Evolutionary conservation across 768 basidiomycete genomes (phyloP).

Genomic region (Mycena rebaudengoi): DNA sequence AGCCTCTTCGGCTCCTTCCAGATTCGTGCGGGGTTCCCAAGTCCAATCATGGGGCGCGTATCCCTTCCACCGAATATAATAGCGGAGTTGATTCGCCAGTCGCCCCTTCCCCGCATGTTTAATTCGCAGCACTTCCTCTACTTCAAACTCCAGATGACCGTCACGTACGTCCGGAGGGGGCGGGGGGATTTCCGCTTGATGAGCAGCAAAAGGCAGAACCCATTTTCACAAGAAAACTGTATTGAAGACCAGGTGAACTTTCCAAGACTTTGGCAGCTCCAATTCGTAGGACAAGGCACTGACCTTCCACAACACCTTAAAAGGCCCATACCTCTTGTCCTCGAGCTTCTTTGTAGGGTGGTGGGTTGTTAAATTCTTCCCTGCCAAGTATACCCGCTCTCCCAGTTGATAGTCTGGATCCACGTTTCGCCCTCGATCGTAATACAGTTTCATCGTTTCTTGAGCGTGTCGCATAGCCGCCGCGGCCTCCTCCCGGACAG

Average conservation of each 20-base stretch:
- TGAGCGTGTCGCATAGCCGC: slow-evolving; percentile 26
- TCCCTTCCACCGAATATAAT: neutral
- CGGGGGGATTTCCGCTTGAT: neutral
- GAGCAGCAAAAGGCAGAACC: neutral
- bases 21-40: neutral
- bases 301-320: neutral
- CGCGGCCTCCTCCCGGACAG: slow-evolving; percentile 24
- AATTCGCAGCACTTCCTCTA: too few relatives aligned
- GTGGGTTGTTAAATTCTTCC: slow-evolving; percentile 29
- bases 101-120: too few relatives aligned
- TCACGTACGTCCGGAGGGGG: neutral
- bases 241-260: neutral
- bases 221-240: neutral
- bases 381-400: slow-evolving; percentile 37
- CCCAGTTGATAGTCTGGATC: slow-evolving; percentile 29
- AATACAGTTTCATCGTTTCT: slow-evolving; percentile 32
- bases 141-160: neutral
- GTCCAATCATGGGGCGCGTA: neutral
- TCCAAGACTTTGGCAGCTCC: neutral
- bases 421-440: neutral
- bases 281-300: neutral
- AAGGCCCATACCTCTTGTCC: neutral
- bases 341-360: slow-evolving; percentile 36
- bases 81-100: neutral
- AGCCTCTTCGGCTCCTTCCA: neutral